These are phyloP conservation scores for Monosporozyma aerobia DNA, from an alignment of 805 yeast species.

Conservation along the genomic window DNA sequence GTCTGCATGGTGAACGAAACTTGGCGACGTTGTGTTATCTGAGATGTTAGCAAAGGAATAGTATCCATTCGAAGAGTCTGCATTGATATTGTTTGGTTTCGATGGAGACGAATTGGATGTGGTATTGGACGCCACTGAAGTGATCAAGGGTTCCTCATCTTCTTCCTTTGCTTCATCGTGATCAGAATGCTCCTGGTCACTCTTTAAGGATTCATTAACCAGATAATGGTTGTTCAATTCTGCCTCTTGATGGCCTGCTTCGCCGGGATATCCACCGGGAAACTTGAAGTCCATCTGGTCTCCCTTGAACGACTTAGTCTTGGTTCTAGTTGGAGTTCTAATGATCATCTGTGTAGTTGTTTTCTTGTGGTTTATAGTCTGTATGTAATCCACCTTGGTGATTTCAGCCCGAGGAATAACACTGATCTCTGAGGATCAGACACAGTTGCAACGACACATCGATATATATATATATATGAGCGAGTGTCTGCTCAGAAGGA, in stretches of 20 bases:
- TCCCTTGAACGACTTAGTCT: constrained; percentile 33
- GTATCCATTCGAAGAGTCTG: constrained; percentile 25
- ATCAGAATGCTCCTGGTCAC: not conserved
- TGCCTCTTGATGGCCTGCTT: not conserved
- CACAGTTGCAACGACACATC: not conserved
- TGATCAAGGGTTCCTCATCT: not conserved
- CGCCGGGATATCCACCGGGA: constrained; percentile 18
- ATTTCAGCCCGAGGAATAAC: not conserved
- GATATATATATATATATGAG: not conserved
- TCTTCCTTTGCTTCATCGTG: not conserved
- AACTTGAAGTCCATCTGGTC: constrained; percentile 33
- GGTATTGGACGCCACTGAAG: not conserved
- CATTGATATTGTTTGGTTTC: constrained; percentile 7
- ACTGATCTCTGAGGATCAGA: not conserved
- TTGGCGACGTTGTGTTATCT: constrained; percentile 28
- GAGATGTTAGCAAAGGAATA: constrained; percentile 33
- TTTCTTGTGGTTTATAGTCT: not conserved
- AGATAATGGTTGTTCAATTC: constrained; percentile 25
- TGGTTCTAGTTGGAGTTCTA: constrained; percentile 29
- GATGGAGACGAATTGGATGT: not conserved
- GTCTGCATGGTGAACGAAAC: constrained; percentile 2
- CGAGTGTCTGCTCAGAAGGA: too few relatives aligned
- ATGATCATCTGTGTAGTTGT: constrained; percentile 7
- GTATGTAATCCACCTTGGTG: not conserved
- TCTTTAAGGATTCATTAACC: constrained; percentile 14